Base-by-base conservation (phyloP, 345 rosid genomes). In the Balakata baccata region DNA sequence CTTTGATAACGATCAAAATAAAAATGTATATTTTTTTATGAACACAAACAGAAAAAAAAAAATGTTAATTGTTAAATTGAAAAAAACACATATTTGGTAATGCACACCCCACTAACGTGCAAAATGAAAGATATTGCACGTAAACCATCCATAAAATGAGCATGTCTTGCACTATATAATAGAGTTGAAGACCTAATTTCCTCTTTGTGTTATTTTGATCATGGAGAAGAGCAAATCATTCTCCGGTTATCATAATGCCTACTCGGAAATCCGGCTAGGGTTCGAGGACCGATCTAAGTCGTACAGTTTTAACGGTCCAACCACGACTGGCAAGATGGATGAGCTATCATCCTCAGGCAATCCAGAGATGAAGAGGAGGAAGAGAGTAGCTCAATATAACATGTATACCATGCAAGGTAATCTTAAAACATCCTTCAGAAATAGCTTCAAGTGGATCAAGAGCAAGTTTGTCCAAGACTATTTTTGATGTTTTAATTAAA, bases 401-500 rank as follows among this genome's bases (percentile, higher is more conserved):
- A 67, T 85, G 82, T 88, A 86, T 73, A 65, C 83, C 53, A 68
- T 67, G 80, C 87, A 88, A 82, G 87, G 87, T 68, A 88, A 88
- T 80, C 80, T 88, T 79, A 88, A 85, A 70, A 83, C 87, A 6
- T 82, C 86, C 2, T 53, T 88, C 29, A 74, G 80, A 53, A 85
- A 82, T 82, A 86, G 89, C 86, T 85, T 85, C 76, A 88, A 86
- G 84, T 88, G 92, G 92, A 86, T 88, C 84, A 88, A 85, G 82
- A 88, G 75, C 87, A 88, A 86, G 79, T 81, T 86, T 71, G 23
- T 64, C 0, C 74, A 74, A 22, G 77, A 84, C 25, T 72, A 57
- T 59, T 81, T 59, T 56, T 29, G 66, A 81, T 62, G 59, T 38
- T 11, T 78, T 66, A 78, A 7, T 16, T 13, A 43, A 43, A 29